A percentile compares a stretch with the other conserved stretches of the same genome.
Evolutionary conservation across 805 yeast genomes (phyloP).

Genomic region (Kregervanrija pseudodelftensis): DNA sequence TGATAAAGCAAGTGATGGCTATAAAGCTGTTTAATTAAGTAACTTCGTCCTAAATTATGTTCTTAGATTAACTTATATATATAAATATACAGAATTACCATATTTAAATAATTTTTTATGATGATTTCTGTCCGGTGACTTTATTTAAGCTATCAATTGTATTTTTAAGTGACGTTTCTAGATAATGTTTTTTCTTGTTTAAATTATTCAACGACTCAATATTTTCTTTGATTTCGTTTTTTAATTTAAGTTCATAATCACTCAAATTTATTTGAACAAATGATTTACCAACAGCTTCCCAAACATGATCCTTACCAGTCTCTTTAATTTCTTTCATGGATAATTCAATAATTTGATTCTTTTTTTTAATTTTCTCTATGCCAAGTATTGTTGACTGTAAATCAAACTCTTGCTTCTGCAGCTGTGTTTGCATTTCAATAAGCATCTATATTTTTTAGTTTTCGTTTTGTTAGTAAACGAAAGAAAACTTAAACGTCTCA

Average conservation of each 20-base stretch:
- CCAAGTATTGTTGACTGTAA: constrained; percentile 48
- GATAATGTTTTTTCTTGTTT: constrained; percentile 61
- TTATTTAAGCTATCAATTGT: constrained; percentile 58
- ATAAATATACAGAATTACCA: no score
- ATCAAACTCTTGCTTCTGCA: constrained; percentile 53
- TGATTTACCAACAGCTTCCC: constrained; percentile 83
- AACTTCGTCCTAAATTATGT: no score
- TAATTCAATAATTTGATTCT: constrained; percentile 44
- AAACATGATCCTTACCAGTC: constrained; percentile 46
- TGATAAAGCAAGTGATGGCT: constrained; percentile 63
- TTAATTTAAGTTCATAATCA: constrained; percentile 42
- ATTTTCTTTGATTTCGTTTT: constrained; percentile 44
- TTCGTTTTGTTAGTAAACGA: no score
- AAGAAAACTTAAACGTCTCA: no score
- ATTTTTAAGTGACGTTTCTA: constrained; percentile 71
- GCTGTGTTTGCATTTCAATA: constrained; percentile 60
- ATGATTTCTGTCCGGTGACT: background rate
- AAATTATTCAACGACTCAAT: constrained; percentile 55
- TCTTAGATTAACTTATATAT: no score
- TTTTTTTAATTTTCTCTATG: constrained; percentile 40
- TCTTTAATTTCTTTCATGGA: constrained; percentile 49
- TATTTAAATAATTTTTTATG: no score
- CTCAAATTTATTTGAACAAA: constrained; percentile 42
- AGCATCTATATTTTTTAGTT: constrained; percentile 31
- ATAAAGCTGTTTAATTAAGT: constrained; percentile 69